Conservation (phyloP, 2,329 filamentous ascomycete species). For the Septoria linicola region DNA sequence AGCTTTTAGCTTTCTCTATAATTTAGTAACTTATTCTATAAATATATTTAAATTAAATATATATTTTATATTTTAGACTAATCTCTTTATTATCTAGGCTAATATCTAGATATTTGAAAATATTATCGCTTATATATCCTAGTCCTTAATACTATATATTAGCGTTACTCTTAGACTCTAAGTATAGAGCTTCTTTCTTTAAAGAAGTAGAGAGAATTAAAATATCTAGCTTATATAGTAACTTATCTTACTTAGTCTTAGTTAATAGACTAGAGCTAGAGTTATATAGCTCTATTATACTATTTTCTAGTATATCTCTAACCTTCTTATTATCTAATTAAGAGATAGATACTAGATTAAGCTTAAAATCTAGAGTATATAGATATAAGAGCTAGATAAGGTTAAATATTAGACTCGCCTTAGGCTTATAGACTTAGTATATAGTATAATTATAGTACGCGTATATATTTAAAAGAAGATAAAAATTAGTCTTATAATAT, state of each 20-base stretch:
- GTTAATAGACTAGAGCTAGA: background rate
- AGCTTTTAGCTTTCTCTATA: conserved; percentile 7
- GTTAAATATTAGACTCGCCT: too few relatives aligned
- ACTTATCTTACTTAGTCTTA: conserved; percentile 5
- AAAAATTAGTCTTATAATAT: too few relatives aligned
- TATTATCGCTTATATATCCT: conserved; percentile 10
- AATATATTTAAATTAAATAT: conserved; percentile 3
- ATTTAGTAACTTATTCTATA: conserved; percentile 9
- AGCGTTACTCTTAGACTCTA: conserved; percentile 1
- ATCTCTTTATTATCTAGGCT: background rate
- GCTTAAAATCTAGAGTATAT: background rate
- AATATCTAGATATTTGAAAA: conserved; percentile 4
- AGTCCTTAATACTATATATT: conserved; percentile 13
- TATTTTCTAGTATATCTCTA: background rate
- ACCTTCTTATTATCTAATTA: conserved; percentile 6
- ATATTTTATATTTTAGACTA: conserved; percentile 7
- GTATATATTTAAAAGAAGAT: too few relatives aligned
- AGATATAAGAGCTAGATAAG: too few relatives aligned
- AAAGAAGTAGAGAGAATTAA: background rate
- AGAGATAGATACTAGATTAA: conserved; percentile 8
- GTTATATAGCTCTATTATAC: conserved; percentile 9
- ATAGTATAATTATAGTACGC: too few relatives aligned
- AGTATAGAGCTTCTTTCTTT: conserved; percentile 5
- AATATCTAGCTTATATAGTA: conserved; percentile 11
- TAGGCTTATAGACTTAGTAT: too few relatives aligned